A percentile compares a stretch with the other conserved stretches of the same genome.
phyloP scores from a whole-genome alignment of 306 rosid genomes.

The Rosa persica region DNA sequence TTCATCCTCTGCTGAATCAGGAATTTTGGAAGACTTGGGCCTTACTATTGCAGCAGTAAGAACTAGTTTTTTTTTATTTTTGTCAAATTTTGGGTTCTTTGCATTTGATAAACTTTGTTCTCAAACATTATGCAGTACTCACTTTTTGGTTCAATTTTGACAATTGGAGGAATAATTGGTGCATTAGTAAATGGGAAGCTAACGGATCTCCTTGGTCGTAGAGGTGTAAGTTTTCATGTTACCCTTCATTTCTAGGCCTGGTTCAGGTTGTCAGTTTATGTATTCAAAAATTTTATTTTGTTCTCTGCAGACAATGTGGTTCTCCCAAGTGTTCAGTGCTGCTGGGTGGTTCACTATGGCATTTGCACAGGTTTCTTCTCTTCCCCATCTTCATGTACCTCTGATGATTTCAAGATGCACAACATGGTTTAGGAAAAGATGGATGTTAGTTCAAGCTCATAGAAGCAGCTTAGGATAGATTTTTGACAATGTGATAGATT shows the following conservation, averaged over 20 bases:
- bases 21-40: conserved; percentile 39
- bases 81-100: no score
- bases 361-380: conserved; percentile 26
- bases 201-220: conserved; percentile 40
- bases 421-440: no score
- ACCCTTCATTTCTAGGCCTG: background rate
- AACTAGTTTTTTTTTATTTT: no score
- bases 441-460: no score
- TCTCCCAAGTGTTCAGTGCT: conserved; percentile 18
- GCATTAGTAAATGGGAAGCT: conserved; percentile 33
- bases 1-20: conserved; percentile 38
- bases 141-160: conserved; percentile 33
- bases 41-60: conserved; percentile 22
- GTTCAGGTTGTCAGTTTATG: no score
- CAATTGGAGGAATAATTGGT: conserved; percentile 41
- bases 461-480: no score
- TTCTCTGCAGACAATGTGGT: conserved; percentile 29
- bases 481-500: no score
- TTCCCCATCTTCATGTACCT: background rate
- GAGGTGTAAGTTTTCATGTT: conserved; percentile 27
- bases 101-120: background rate
- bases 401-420: no score
- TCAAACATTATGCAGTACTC: conserved; percentile 32
- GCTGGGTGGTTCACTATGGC: conserved; percentile 40
- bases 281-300: no score